Evolutionary conservation across 2,329 filamentous ascomycete species (phyloP).

Genomic region (Phialophora macrospora): DNA sequence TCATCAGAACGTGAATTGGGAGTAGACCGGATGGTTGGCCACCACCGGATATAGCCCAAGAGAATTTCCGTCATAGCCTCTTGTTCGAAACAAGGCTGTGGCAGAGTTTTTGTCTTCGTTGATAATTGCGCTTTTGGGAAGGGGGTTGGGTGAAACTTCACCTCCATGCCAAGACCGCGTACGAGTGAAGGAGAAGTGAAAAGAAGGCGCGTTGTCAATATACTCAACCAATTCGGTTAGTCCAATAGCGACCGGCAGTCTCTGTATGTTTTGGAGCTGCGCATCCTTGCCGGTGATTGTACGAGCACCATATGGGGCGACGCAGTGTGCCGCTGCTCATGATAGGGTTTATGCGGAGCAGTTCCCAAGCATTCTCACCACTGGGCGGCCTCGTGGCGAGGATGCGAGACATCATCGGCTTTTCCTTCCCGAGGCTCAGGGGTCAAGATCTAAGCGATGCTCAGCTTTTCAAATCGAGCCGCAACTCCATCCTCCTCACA

Average conservation of each 20-base stretch:
- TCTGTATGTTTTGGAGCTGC: background rate
- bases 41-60: background rate
- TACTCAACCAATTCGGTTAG: background rate
- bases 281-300: background rate
- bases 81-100: background rate
- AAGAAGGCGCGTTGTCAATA: background rate
- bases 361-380: background rate
- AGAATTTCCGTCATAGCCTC: background rate
- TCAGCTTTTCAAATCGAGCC: constrained; percentile 1
- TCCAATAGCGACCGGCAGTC: background rate
- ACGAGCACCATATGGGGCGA: background rate
- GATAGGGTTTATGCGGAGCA: background rate
- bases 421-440: background rate
- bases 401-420: background rate
- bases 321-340: background rate
- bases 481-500: background rate
- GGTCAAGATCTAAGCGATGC: background rate
- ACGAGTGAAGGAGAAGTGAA: background rate
- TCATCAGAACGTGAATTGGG: background rate
- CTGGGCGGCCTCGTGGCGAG: background rate
- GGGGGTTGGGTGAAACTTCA: background rate
- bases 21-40: background rate
- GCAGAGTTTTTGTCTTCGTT: background rate
- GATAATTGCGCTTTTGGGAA: no score
- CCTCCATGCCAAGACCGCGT: background rate